Percentiles rank a stretch among this genome's conserved stretches.
These are phyloP conservation scores for Colletotrichum gloeosporioides DNA, from an alignment of 2,329 filamentous ascomycete species.

Conservation along the genomic window DNA sequence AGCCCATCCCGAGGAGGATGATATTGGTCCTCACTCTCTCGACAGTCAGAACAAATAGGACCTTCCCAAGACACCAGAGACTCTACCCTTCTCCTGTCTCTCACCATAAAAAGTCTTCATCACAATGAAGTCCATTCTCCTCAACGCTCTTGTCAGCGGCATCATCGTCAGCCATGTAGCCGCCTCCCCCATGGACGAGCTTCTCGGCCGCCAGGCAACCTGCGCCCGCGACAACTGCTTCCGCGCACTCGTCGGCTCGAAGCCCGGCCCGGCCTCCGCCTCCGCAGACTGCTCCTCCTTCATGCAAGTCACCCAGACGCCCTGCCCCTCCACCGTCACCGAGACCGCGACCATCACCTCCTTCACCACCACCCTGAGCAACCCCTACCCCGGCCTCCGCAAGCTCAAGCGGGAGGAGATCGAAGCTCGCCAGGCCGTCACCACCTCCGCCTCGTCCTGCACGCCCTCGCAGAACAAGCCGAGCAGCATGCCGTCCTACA, in stretches of 20 bases:
- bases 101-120: neutral
- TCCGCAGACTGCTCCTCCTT: neutral
- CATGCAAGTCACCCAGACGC: neutral
- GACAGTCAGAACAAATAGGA: neutral
- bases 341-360: neutral
- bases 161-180: neutral
- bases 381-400: neutral
- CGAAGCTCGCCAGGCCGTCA: neutral
- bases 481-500: neutral
- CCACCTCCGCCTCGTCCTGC: neutral
- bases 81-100: neutral
- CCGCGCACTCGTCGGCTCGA: neutral
- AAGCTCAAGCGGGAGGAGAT: neutral
- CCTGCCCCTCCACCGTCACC: neutral
- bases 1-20: neutral
- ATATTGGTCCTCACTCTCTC: neutral
- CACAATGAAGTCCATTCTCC: neutral
- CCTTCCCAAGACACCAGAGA: neutral
- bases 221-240: constrained; percentile 9
- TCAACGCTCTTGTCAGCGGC: neutral
- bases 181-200: constrained; percentile 2
- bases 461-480: neutral
- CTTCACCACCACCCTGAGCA: constrained; percentile 2
- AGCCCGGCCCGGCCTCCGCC: neutral
- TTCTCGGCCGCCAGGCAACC: neutral